Evolutionary conservation across 768 basidiomycete species (phyloP).

Genomic region (Ramaria rubella): DNA sequence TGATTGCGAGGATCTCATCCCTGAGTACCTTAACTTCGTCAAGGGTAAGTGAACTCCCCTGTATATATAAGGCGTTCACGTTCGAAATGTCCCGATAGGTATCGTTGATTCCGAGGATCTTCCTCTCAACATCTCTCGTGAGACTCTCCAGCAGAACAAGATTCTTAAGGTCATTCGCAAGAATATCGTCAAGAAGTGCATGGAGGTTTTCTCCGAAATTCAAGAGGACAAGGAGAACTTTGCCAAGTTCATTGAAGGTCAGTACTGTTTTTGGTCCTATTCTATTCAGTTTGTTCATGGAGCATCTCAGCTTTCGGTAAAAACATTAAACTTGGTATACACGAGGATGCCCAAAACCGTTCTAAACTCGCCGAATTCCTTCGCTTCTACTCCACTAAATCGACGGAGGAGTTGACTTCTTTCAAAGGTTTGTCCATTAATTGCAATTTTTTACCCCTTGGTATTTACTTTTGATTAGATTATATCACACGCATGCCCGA

Average conservation of each 20-base stretch:
- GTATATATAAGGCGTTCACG: neutral
- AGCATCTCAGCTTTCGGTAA: slow-evolving; percentile 83
- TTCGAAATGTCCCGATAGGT: slow-evolving; percentile 21
- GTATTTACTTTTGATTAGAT: slow-evolving; percentile 42
- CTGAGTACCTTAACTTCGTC: slow-evolving; percentile 99
- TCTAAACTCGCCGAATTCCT: slow-evolving; percentile 99
- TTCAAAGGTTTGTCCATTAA: slow-evolving; percentile 66
- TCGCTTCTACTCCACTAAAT: slow-evolving; percentile 96
- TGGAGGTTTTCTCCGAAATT: slow-evolving; percentile 93
- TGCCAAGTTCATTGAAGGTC: slow-evolving; percentile 70
- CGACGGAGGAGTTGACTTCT: slow-evolving; percentile 82
- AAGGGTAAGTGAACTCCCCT: slow-evolving; percentile 49
- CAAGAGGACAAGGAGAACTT: slow-evolving; percentile 99
- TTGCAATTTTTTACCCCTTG: neutral
- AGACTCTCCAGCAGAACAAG: slow-evolving; percentile 99
- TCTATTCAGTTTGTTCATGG: neutral
- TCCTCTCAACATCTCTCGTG: slow-evolving; percentile 99
- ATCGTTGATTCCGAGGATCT: slow-evolving; percentile 99
- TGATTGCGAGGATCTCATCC: slow-evolving; percentile 98
- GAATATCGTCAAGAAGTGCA: slow-evolving; percentile 97
- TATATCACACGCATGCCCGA: slow-evolving; percentile 99
- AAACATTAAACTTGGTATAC: slow-evolving; percentile 99
- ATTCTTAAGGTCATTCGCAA: slow-evolving; percentile 99
- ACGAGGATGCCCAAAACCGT: slow-evolving; percentile 98
- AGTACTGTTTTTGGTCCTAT: neutral